A percentile compares a stretch with the other conserved stretches of the same genome.
These are phyloP conservation scores for Linanthus parryae DNA, from an alignment of 148 eudicot species.

Conservation along the genomic window DNA sequence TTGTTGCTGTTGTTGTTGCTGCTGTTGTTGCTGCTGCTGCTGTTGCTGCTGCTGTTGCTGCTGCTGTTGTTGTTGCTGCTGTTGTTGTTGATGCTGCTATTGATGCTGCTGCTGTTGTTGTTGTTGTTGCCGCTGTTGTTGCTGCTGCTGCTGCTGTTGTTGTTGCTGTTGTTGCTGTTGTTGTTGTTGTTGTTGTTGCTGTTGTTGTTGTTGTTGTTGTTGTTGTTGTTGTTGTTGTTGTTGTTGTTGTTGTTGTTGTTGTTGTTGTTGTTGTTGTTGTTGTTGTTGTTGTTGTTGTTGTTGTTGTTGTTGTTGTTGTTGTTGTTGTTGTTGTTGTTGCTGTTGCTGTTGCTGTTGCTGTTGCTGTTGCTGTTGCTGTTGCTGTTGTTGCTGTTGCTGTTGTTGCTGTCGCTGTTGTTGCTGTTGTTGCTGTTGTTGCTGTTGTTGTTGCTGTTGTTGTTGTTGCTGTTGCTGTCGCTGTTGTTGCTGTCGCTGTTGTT, in stretches of 20 bases:
- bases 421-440: neutral
- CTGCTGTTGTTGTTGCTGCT: neutral
- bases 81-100: neutral
- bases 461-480: neutral
- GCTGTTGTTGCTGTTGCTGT: neutral
- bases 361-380: neutral
- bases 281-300: neutral
- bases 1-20: neutral
- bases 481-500: constrained; percentile 1
- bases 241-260: neutral
- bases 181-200: neutral
- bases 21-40: neutral
- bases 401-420: neutral
- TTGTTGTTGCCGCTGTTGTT: neutral
- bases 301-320: neutral
- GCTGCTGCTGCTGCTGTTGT: neutral
- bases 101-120: neutral
- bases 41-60: neutral
- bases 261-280: neutral
- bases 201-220: constrained; percentile 2
- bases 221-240: neutral
- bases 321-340: neutral
- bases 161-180: neutral
- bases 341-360: neutral
- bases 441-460: constrained; percentile 3